These are phyloP conservation scores for Aspergillus brunneoviolaceus DNA, from an alignment of 2,329 filamentous ascomycete species.

Conservation along the genomic window DNA sequence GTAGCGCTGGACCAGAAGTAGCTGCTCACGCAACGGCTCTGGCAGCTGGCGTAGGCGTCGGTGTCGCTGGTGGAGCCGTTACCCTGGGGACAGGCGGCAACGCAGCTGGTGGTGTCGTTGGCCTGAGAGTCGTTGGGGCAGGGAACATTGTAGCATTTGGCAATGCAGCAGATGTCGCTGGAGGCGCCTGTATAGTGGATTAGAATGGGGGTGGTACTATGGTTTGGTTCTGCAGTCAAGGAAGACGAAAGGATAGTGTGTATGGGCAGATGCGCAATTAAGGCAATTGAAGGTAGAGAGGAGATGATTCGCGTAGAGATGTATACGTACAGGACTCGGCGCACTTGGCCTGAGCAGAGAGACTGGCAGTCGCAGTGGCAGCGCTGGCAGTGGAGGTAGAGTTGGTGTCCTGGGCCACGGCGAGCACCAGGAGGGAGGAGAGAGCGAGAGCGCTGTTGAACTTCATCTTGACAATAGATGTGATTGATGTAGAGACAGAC, in stretches of 20 bases:
- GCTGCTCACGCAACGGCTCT: slow-evolving; percentile 48
- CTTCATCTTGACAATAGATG: slow-evolving; percentile 36
- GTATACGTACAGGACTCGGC: slow-evolving; percentile 35
- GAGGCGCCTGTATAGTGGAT: slow-evolving; percentile 35
- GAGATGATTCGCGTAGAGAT: background rate
- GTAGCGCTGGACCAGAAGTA: slow-evolving; percentile 45
- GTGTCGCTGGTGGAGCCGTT: slow-evolving; percentile 49
- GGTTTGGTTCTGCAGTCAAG: too few relatives aligned
- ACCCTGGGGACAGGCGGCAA: slow-evolving; percentile 54
- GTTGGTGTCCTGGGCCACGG: slow-evolving; percentile 39
- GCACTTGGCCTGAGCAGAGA: slow-evolving; percentile 36
- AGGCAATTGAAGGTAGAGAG: background rate
- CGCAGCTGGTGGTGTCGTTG: slow-evolving; percentile 54
- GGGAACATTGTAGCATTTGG: slow-evolving; percentile 52
- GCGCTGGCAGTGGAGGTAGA: slow-evolving; percentile 21
- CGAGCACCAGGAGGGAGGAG: slow-evolving; percentile 46
- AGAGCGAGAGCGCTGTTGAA: slow-evolving; percentile 44
- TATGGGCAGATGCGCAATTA: background rate
- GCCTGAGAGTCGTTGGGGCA: slow-evolving; percentile 52
- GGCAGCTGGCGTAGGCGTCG: slow-evolving; percentile 49
- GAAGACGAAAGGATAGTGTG: too few relatives aligned
- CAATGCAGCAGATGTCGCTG: slow-evolving; percentile 53
- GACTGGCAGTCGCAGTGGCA: slow-evolving; percentile 34
- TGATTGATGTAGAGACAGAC: slow-evolving; percentile 16
- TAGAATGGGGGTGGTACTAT: background rate